These are phyloP conservation scores for Amylostereum chailletii DNA, from an alignment of 1,284 basidiomycete genomes.

Conservation along the genomic window DNA sequence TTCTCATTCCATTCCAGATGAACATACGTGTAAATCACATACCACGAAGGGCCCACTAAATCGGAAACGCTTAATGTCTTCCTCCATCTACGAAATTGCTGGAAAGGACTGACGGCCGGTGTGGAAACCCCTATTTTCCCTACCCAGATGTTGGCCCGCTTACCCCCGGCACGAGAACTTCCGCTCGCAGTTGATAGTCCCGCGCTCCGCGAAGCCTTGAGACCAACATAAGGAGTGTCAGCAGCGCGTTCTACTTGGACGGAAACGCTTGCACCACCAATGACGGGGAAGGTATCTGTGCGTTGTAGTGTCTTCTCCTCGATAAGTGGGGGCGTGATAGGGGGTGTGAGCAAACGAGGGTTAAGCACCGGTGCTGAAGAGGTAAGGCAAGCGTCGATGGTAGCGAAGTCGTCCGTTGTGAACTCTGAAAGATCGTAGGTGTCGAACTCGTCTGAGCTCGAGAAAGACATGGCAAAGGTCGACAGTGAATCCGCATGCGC, in stretches of 20 bases:
- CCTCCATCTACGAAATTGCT: constrained; percentile 15
- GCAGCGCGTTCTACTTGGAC: constrained; percentile 8
- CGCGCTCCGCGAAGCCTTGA: constrained; percentile 3
- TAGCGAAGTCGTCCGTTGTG: constrained; percentile 45
- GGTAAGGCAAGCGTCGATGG: constrained; percentile 33
- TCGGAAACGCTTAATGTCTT: constrained; percentile 32
- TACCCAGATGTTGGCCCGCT: background rate
- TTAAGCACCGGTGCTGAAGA: constrained; percentile 5
- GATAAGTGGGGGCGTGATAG: constrained; percentile 14
- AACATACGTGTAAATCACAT: constrained; percentile 13
- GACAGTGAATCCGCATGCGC: no score
- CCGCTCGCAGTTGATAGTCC: background rate
- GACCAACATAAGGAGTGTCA: constrained; percentile 4
- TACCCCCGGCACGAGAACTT: background rate
- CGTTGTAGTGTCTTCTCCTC: background rate
- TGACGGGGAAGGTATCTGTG: background rate
- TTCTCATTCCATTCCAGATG: background rate
- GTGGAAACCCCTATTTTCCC: background rate
- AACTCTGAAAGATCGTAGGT: constrained; percentile 48
- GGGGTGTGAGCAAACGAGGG: constrained; percentile 15
- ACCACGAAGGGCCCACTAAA: constrained; percentile 47
- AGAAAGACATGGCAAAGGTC: background rate
- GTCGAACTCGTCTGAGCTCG: constrained; percentile 22
- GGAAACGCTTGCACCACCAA: constrained; percentile 10
- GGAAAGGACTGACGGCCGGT: constrained; percentile 15